Evolutionary conservation across 2,329 filamentous ascomycete genomes (phyloP).

Genomic region (Aspergillus sojae): DNA sequence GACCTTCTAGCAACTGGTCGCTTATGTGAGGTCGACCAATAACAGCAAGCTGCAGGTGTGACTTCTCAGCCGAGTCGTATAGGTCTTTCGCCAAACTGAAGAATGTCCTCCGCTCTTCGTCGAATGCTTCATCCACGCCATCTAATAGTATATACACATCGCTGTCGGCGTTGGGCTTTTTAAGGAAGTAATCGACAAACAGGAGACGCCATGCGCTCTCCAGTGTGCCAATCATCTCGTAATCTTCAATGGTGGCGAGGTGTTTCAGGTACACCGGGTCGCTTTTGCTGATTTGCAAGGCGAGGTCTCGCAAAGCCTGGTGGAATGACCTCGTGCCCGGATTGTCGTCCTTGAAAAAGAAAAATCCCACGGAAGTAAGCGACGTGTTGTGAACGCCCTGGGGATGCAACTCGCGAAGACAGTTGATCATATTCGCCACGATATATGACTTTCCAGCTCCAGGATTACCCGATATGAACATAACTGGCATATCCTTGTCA

Average conservation of each 20-base stretch:
- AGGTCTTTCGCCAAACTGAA: conserved; percentile 39
- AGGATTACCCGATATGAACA: conserved; percentile 51
- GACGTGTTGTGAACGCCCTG: conserved; percentile 19
- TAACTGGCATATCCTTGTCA: conserved; percentile 39
- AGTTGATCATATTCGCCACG: conserved; percentile 46
- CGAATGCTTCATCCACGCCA: conserved; percentile 51
- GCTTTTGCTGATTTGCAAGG: conserved; percentile 51
- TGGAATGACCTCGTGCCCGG: conserved; percentile 50
- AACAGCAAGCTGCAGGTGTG: conserved; percentile 36
- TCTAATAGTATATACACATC: conserved; percentile 51
- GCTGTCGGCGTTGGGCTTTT: conserved; percentile 33
- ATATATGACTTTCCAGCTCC: conserved; percentile 54
- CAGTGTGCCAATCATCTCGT: conserved; percentile 48
- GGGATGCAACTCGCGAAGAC: conserved; percentile 39
- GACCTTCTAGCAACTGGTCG: conserved; percentile 38
- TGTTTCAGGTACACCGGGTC: conserved; percentile 51
- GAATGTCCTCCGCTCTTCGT: conserved; percentile 42
- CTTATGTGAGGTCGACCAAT: conserved; percentile 47
- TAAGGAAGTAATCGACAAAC: conserved; percentile 43
- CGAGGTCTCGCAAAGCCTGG: conserved; percentile 50
- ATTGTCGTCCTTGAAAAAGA: conserved; percentile 54
- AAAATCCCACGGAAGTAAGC: conserved; percentile 45
- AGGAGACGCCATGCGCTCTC: conserved; percentile 49
- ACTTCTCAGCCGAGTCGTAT: conserved; percentile 21
- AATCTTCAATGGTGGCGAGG: conserved; percentile 38